A percentile compares a stretch with the other conserved stretches of the same genome.
These are phyloP conservation scores for Cenchrus americanus DNA, from an alignment of 176 grass and related monocot genomes.

Conservation along the genomic window DNA sequence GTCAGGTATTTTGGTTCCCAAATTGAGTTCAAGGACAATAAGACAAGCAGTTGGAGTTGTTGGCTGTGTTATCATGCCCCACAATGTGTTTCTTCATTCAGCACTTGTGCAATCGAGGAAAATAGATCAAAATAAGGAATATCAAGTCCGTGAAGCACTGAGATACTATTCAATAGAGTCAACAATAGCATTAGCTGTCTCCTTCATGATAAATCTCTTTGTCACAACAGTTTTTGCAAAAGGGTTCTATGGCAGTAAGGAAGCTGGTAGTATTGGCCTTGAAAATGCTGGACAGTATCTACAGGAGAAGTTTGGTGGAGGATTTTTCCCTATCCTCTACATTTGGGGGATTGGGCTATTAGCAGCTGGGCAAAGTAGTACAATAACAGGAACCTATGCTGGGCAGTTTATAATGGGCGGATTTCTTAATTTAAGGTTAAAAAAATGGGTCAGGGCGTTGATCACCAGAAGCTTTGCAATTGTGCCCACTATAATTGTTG, in stretches of 20 bases:
- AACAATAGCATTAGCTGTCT: conserved; percentile 72
- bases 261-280: conserved; percentile 80
- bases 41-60: conserved; percentile 97
- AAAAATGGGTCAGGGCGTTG: conserved; percentile 91
- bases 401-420: conserved; percentile 99
- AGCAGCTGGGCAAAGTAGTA: conserved; percentile 94
- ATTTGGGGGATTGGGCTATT: conserved; percentile 96
- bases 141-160: conserved; percentile 81
- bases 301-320: conserved; percentile 87
- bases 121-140: conserved; percentile 88
- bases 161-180: conserved; percentile 99
- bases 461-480: conserved; percentile 96
- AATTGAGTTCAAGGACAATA: conserved; percentile 90
- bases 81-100: conserved; percentile 98
- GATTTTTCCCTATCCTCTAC: conserved; percentile 84
- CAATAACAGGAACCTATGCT: conserved; percentile 96
- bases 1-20: conserved; percentile 86
- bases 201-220: conserved; percentile 95
- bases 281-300: conserved; percentile 96
- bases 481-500: conserved; percentile 86
- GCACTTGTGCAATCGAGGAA: conserved; percentile 94
- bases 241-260: conserved; percentile 87
- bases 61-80: conserved; percentile 98
- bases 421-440: conserved; percentile 84
- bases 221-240: conserved; percentile 94